A percentile compares a stretch with the other conserved stretches of the same genome.
Evolutionary conservation across 228 moss, liverwort and hornwort species (phyloP).

Genomic region (Sphagnum fallax): DNA sequence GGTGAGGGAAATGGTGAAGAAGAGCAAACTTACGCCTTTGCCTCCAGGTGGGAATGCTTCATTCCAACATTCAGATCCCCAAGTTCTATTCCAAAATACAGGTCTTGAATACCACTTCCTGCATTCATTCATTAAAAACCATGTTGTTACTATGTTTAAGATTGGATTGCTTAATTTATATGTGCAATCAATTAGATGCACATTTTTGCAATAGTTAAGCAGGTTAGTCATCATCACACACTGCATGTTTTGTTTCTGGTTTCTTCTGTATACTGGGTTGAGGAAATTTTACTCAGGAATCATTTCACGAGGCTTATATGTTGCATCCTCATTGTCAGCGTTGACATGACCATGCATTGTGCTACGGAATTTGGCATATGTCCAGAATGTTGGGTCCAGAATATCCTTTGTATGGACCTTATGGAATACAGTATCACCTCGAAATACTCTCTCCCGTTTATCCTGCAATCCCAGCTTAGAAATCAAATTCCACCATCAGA

Average conservation of each 20-base stretch:
- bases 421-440: constrained; percentile 35
- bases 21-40: constrained; percentile 29
- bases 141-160: background rate
- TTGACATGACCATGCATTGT: constrained; percentile 56
- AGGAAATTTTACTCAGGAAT: constrained; percentile 22
- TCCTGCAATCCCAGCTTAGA: constrained; percentile 19
- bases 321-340: constrained; percentile 44
- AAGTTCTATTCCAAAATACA: constrained; percentile 42
- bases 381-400: constrained; percentile 42
- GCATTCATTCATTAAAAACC: background rate
- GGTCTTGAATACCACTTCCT: constrained; percentile 44
- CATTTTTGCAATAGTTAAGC: background rate
- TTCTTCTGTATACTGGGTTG: background rate
- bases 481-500: background rate
- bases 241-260: background rate
- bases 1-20: background rate
- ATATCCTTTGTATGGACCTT: constrained; percentile 32
- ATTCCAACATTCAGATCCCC: constrained; percentile 37
- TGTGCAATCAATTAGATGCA: too few species aligned
- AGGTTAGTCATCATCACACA: background rate
- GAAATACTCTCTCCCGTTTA: constrained; percentile 39
- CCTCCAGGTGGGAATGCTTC: constrained; percentile 53
- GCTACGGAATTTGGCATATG: constrained; percentile 37
- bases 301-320: constrained; percentile 42
- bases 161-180: background rate